Base-by-base conservation (phyloP, 2,329 filamentous ascomycete species). In the Cladosporium sp. region DNA sequence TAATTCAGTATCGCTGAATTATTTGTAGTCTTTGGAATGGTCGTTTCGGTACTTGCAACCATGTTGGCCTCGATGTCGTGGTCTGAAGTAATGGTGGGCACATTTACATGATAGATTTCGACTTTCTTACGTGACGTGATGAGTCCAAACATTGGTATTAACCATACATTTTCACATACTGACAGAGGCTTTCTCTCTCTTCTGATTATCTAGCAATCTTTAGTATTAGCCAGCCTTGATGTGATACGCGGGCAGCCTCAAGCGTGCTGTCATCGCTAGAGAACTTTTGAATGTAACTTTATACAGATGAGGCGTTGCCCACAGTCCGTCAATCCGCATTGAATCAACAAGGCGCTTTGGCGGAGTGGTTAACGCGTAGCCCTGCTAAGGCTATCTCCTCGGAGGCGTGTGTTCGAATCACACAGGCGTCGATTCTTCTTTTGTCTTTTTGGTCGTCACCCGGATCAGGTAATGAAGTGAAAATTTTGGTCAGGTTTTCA, bases 371-470 rank as follows among this genome's bases (percentile, higher is more conserved):
- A 43, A 43, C 36, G 36, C 36, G 36, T 18, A n/a, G 18, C 18
- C 36, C 36, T 43, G 36, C 36, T 43, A 43, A 43, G 36, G 18
- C 18, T n/a, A 18, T 43, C 14, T 16, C 36, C 18, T 43, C 36
- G 36, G 36, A 16, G 14, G 76, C 76, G 73, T 73, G 75, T 74
- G 76, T 78, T 78, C 76, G 76, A 78, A 78, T 78, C 76, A 74
- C 76, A 73, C 73, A 78, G 76, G 76, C 75, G 63, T 70, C 68
- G 68, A 32, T 32, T 21, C 39, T 46, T 46, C n/a, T 46, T 21
- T 13, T 21, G n/a, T n/a, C 36, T 8, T 43, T 43, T 43, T 43
- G 36, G 5, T 18, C 6, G 18, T 3, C 16, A 18, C 10, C 10
- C 18, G 7, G 18, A 21, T 43, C 16, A n/a, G 6, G 36, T 43